These are phyloP conservation scores for Talaromyces borbonicus DNA, from an alignment of 495 filamentous ascomycete species.

Conservation along the genomic window DNA sequence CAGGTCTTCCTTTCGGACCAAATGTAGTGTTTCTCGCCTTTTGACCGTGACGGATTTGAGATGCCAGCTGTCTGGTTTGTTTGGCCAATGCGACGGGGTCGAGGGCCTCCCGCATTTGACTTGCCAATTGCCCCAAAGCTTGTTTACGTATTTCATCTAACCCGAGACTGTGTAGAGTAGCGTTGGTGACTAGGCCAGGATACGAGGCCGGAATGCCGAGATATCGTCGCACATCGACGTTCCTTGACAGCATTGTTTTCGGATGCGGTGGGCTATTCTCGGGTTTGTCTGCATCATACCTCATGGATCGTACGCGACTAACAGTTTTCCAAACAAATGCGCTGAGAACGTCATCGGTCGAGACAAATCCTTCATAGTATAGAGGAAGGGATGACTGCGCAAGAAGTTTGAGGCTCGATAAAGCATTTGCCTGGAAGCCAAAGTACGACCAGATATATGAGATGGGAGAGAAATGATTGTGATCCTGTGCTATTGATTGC, in stretches of 20 bases:
- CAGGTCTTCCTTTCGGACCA: slow-evolving; percentile 20
- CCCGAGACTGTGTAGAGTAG: slow-evolving; percentile 25
- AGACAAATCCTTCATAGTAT: slow-evolving; percentile 19
- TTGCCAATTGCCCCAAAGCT: slow-evolving; percentile 30
- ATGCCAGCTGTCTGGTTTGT: slow-evolving; percentile 33
- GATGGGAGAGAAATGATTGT: too few relatives aligned
- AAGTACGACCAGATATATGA: slow-evolving; percentile 34
- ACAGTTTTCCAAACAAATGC: slow-evolving; percentile 45
- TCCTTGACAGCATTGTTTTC: slow-evolving; percentile 32
- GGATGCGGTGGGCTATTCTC: background rate
- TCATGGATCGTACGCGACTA: slow-evolving; percentile 30
- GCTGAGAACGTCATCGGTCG: slow-evolving; percentile 46
- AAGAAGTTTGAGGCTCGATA: slow-evolving; percentile 30
- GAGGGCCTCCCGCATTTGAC: slow-evolving; percentile 33
- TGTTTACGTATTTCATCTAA: slow-evolving; percentile 21
- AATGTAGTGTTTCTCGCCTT: slow-evolving; percentile 23
- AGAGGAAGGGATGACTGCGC: slow-evolving; percentile 19
- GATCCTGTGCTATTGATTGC: too few relatives aligned
- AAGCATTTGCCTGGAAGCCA: slow-evolving; percentile 19
- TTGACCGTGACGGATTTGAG: slow-evolving; percentile 20
- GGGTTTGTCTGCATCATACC: slow-evolving; percentile 21
- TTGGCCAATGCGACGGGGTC: slow-evolving; percentile 25
- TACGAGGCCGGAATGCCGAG: slow-evolving; percentile 34
- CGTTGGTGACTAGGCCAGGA: slow-evolving; percentile 34
- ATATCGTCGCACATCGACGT: slow-evolving; percentile 39